phyloP scores from a whole-genome alignment of 495 filamentous ascomycete genomes.

The Jackrogersella minutella region DNA sequence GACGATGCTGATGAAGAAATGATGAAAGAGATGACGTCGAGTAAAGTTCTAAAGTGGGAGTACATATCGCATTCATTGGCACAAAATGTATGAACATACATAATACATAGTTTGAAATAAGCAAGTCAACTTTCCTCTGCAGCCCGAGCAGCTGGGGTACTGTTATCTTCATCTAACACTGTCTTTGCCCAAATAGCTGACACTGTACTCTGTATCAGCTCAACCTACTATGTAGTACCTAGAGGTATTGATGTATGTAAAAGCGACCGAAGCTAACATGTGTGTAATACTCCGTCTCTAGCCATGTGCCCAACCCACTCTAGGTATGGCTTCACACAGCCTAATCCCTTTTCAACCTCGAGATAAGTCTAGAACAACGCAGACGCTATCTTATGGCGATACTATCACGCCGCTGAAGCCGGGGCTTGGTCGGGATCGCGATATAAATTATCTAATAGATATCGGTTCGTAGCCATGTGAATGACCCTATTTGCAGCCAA shows the following conservation, averaged over 20 bases:
- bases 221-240: no score
- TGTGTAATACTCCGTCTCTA: conserved; percentile 1
- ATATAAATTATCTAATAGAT: conserved; percentile 30
- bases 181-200: background rate
- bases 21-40: conserved; percentile 34
- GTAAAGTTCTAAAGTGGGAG: conserved; percentile 8
- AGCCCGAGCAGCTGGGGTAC: no score
- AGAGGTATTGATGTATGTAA: no score
- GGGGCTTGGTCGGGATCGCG: conserved; percentile 13
- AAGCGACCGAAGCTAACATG: conserved; percentile 17
- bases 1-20: conserved; percentile 20
- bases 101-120: no score
- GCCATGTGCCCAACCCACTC: conserved; percentile 14
- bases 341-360: conserved; percentile 20
- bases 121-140: no score
- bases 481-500: background rate
- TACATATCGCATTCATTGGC: background rate
- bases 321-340: conserved; percentile 16
- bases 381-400: conserved; percentile 19
- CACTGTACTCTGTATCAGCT: conserved; percentile 13
- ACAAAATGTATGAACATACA: no score
- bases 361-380: conserved; percentile 31
- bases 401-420: conserved; percentile 25
- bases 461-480: conserved; percentile 14
- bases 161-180: no score